Conservation (phyloP, 495 filamentous ascomycete genomes). For the Glonium stellatum region DNA sequence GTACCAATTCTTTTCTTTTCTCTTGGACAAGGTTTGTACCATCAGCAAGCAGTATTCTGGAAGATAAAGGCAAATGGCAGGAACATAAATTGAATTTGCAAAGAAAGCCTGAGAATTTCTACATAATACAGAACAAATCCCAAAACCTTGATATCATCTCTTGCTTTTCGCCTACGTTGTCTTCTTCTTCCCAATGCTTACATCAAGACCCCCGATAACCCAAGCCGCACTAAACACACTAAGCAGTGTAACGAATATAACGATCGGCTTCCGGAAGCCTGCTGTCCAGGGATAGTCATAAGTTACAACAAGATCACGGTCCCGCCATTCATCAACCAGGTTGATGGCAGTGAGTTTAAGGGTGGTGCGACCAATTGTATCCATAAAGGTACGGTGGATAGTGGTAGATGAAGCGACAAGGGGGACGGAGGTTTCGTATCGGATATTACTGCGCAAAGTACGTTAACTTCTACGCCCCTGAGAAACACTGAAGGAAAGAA, state of each 20-base stretch:
- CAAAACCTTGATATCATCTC: conserved; percentile 2
- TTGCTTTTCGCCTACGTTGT: conserved; percentile 1
- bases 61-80: neutral
- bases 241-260: conserved; percentile 61
- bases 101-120: neutral
- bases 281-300: conserved; percentile 78
- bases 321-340: conserved; percentile 79
- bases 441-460: conserved; percentile 44
- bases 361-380: conserved; percentile 81
- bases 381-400: conserved; percentile 79
- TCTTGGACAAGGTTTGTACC: too few species aligned
- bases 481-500: conserved; percentile 29
- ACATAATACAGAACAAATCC: neutral
- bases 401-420: conserved; percentile 48
- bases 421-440: conserved; percentile 58
- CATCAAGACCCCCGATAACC: conserved; percentile 69
- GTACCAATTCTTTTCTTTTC: too few species aligned
- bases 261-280: conserved; percentile 75
- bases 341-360: conserved; percentile 76
- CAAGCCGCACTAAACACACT: conserved; percentile 59
- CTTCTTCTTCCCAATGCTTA: conserved; percentile 50
- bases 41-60: too few species aligned
- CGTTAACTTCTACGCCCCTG: conserved; percentile 22
- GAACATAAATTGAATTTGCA: neutral
- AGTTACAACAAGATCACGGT: conserved; percentile 73